Evolutionary conservation across 148 eudicot species (phyloP), one percentile per base, ranked within the genome.

Genomic region (Simmondsia chinensis): DNA sequence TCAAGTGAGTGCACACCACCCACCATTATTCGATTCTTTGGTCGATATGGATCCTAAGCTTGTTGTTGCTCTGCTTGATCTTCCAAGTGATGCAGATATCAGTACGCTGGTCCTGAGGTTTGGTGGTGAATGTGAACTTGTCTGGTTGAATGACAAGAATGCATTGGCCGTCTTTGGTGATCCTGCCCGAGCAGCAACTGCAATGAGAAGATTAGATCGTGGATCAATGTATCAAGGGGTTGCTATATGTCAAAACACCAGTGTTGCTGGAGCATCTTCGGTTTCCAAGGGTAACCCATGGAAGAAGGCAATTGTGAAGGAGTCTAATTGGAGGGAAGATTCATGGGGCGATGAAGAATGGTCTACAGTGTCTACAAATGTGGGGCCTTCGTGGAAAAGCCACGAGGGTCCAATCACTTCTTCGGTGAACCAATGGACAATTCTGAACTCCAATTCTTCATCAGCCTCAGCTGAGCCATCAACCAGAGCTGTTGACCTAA

Each of bases 111-210:
- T 91, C 29, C 52, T 91, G 52, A 73, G 99, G 64, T 91, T 91
- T 52, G 95, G 99, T 18, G 99, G 99, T 42, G 96, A 91, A 59
- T 82, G 99, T 69, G 99, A 91, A 34, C 72, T 91, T 4, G 94
- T 82, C 6, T 91, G 99, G 99, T 74, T 91, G 66, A 91, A 91
- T 55, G 96, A 91, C 50, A 91, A 79, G 66, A 91, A 91, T 56
- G 99, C 99, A 12, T 55, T 91, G 35, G 83, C 94, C 34, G 83
- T 86, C 20, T 91, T 91, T 36, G 66, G 85, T 57, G 96, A 91
- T 48, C 95, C 89, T 36, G 89, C 73, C 2, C 76, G 95, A 15
- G 95, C 99, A 26, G 95, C 96, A 27, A 80, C 89, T 27, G 99
- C 95, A 3, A 86, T 91, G 99, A 86, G 95, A 73, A 79, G 99